phyloP scores from a whole-genome alignment of 2,329 filamentous ascomycete genomes.

The Malbranchea zuffiana region DNA sequence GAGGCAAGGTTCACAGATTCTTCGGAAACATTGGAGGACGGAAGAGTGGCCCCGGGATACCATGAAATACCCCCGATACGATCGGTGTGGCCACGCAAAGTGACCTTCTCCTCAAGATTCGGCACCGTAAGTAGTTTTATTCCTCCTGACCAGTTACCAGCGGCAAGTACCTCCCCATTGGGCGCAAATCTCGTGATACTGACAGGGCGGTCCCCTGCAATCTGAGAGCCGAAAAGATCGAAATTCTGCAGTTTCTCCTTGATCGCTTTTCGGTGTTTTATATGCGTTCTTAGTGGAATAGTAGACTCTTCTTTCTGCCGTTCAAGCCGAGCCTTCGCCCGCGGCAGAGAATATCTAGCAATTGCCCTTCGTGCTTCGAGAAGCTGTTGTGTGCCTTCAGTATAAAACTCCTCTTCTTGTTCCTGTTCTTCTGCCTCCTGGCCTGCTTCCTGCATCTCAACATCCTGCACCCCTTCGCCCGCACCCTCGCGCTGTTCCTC shows the following conservation, averaged over 20 bases:
- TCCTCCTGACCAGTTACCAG: constrained; percentile 85
- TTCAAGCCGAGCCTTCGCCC: constrained; percentile 64
- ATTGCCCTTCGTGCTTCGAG: constrained; percentile 68
- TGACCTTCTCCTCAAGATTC: constrained; percentile 63
- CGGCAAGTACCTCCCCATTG: constrained; percentile 69
- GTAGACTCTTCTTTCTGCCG: constrained; percentile 70
- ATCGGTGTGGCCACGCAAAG: constrained; percentile 72
- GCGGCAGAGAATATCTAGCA: constrained; percentile 70
- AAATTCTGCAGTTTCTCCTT: constrained; percentile 74
- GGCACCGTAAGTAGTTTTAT: constrained; percentile 79
- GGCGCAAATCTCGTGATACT: constrained; percentile 88
- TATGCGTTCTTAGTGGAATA: constrained; percentile 78
- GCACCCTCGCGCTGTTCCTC: constrained; percentile 48
- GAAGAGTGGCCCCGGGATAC: constrained; percentile 71
- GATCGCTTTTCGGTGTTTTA: constrained; percentile 80
- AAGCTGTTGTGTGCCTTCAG: constrained; percentile 63
- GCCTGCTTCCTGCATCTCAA: constrained; percentile 45
- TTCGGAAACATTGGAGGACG: constrained; percentile 58
- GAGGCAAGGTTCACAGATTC: constrained; percentile 76
- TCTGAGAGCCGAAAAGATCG: constrained; percentile 87
- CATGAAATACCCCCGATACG: constrained; percentile 85
- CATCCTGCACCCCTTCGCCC: constrained; percentile 41
- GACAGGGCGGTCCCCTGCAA: constrained; percentile 78
- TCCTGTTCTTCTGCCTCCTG: constrained; percentile 53
- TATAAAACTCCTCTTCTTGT: constrained; percentile 91